phyloP scores from a whole-genome alignment of 352 stramenopile species.

The Halophytophthora polymorphica region DNA sequence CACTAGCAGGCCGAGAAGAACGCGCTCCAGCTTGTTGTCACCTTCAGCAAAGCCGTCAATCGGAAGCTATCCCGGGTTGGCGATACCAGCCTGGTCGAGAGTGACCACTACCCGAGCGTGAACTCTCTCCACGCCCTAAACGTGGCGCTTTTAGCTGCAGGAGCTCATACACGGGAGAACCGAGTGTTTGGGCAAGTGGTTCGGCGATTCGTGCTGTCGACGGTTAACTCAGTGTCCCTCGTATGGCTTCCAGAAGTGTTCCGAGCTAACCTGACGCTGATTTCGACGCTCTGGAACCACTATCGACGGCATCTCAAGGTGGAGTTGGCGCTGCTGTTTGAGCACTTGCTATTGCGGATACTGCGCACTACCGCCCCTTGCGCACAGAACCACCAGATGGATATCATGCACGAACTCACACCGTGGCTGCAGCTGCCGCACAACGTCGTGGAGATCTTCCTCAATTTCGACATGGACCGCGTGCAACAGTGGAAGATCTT shows the following conservation, averaged over 20 bases:
- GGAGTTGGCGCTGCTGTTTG: slow-evolving; percentile 77
- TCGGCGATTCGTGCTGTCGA: slow-evolving; percentile 69
- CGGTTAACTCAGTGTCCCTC: slow-evolving; percentile 59
- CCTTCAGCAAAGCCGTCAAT: slow-evolving; percentile 68
- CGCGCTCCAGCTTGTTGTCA: slow-evolving; percentile 70
- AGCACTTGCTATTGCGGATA: slow-evolving; percentile 79
- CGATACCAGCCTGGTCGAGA: slow-evolving; percentile 32
- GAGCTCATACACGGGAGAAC: slow-evolving; percentile 45
- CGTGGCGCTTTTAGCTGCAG: slow-evolving; percentile 56
- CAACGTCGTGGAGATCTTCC: slow-evolving; percentile 86
- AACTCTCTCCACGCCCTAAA: slow-evolving; percentile 74
- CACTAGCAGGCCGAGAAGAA: slow-evolving; percentile 56
- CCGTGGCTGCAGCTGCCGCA: slow-evolving; percentile 80
- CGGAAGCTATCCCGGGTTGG: slow-evolving; percentile 37
- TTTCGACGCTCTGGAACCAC: slow-evolving; percentile 84
- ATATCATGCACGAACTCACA: slow-evolving; percentile 78
- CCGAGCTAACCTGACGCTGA: slow-evolving; percentile 49
- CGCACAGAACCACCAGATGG: slow-evolving; percentile 54
- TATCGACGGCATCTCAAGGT: slow-evolving; percentile 83
- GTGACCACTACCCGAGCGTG: slow-evolving; percentile 55
- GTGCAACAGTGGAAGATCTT: slow-evolving; percentile 90
- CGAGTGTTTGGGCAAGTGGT: slow-evolving; percentile 73
- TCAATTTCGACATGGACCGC: slow-evolving; percentile 86
- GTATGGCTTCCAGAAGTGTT: slow-evolving; percentile 63
- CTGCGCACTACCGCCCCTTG: slow-evolving; percentile 44